These are phyloP conservation scores for Rhododendron simsii DNA, from an alignment of 148 eudicot species.

Conservation along the genomic window DNA sequence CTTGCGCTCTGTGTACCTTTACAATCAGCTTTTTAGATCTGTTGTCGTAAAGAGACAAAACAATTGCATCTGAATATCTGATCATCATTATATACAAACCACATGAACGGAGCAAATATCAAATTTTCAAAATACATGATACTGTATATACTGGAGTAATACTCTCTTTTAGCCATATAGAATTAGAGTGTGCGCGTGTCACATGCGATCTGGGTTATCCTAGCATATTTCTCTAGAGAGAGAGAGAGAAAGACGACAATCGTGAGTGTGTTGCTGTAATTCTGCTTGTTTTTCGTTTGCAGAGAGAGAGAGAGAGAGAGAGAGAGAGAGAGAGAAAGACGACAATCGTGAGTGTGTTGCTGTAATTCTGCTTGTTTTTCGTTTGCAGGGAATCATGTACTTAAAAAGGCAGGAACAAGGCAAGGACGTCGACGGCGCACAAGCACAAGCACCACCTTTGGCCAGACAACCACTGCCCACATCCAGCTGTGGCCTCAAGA, in stretches of 20 bases:
- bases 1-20: not conserved
- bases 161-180: not conserved
- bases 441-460: conserved; percentile 13
- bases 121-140: not conserved
- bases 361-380: not conserved
- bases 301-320: not conserved
- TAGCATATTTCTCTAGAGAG: not conserved
- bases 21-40: not conserved
- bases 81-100: not conserved
- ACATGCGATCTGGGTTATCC: not conserved
- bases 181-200: not conserved
- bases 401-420: conserved; percentile 17
- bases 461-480: conserved; percentile 18
- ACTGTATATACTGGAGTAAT: not conserved
- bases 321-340: not conserved
- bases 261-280: not conserved
- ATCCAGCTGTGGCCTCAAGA: conserved; percentile 4
- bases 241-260: not conserved
- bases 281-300: not conserved
- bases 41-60: conserved; percentile 2
- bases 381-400: conserved; percentile 20
- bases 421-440: conserved; percentile 13
- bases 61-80: not conserved
- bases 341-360: not conserved
- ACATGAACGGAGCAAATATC: not conserved